Evolutionary conservation across 805 yeast species (phyloP).

Genomic region (Peterozyma xylosa): DNA sequence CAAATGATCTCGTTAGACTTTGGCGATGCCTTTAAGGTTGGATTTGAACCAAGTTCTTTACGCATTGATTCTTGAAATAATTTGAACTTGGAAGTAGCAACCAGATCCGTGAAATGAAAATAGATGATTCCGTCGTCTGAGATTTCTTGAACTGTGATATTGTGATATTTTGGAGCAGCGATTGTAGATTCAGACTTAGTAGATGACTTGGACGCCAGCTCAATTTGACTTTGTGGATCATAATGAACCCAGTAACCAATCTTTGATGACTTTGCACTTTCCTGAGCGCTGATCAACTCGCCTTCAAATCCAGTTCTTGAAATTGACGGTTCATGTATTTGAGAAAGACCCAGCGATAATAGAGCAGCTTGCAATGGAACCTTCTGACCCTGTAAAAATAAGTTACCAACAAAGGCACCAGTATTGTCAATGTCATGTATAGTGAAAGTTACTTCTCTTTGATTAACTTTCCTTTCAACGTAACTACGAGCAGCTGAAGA

Average conservation of each 20-base stretch:
- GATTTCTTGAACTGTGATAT: conserved; percentile 47
- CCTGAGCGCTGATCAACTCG: conserved; percentile 56
- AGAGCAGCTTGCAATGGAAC: conserved; percentile 52
- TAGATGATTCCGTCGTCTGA: conserved; percentile 32
- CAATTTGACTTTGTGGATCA: conserved; percentile 33
- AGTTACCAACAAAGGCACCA: conserved; percentile 75
- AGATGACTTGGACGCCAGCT: conserved; percentile 11
- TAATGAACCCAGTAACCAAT: conserved; percentile 66
- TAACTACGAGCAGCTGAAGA: conserved; percentile 46
- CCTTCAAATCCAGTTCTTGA: conserved; percentile 44
- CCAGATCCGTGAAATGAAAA: conserved; percentile 32
- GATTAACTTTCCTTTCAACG: conserved; percentile 49
- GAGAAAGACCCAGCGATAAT: conserved; percentile 55
- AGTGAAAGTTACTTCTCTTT: conserved; percentile 67
- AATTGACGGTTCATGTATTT: conserved; percentile 60
- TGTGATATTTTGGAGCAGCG: conserved; percentile 32
- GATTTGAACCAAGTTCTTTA: conserved; percentile 25
- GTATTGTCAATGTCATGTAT: conserved; percentile 65
- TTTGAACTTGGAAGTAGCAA: conserved; percentile 29
- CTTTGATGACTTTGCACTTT: conserved; percentile 43
- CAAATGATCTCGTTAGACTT: conserved; percentile 50
- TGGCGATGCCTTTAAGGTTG: conserved; percentile 28
- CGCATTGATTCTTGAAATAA: conserved; percentile 36
- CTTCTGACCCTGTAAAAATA: conserved; percentile 43
- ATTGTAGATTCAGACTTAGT: conserved; percentile 12